A percentile compares a stretch with the other conserved stretches of the same genome.
phyloP scores from a whole-genome alignment of 768 basidiomycete genomes.

The Pisolithus sp. region DNA sequence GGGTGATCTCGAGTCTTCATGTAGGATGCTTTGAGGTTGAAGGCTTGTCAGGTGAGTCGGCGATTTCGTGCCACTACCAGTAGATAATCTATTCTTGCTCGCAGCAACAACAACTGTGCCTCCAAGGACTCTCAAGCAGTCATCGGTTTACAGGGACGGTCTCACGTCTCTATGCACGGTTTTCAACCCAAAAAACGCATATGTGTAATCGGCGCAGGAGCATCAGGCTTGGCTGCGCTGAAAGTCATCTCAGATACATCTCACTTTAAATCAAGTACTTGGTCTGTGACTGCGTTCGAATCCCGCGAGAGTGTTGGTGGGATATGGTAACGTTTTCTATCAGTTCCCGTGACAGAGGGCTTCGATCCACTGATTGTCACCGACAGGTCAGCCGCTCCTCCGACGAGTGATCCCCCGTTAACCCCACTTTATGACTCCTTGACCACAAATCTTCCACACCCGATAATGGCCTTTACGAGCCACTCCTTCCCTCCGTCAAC shows the following conservation, averaged over 20 bases:
- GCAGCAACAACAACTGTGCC: no score
- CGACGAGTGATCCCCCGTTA: slow-evolving; percentile 45
- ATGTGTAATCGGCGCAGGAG: slow-evolving; percentile 70
- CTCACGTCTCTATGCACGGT: not conserved
- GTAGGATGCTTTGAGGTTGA: no score
- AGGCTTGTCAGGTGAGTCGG: no score
- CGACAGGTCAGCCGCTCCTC: slow-evolving; percentile 50
- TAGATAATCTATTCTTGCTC: no score
- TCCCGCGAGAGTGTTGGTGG: slow-evolving; percentile 63
- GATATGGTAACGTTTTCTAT: slow-evolving; percentile 52
- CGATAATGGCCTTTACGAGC: slow-evolving; percentile 62
- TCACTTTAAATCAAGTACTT: slow-evolving; percentile 51
- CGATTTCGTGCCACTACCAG: no score
- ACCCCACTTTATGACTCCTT: slow-evolving; percentile 76
- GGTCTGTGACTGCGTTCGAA: slow-evolving; percentile 63
- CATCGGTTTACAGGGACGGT: no score
- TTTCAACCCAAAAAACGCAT: slow-evolving; percentile 34
- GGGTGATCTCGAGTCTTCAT: no score
- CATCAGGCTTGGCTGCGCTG: slow-evolving; percentile 66
- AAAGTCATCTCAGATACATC: slow-evolving; percentile 56
- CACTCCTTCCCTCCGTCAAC: slow-evolving; percentile 68
- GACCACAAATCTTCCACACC: slow-evolving; percentile 78
- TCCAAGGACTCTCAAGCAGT: no score
- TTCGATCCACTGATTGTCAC: not conserved
- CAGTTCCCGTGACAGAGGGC: not conserved